Base-by-base conservation (phyloP, 225 moss, liverwort and hornwort genomes). In the Sphagnum contortum region DNA sequence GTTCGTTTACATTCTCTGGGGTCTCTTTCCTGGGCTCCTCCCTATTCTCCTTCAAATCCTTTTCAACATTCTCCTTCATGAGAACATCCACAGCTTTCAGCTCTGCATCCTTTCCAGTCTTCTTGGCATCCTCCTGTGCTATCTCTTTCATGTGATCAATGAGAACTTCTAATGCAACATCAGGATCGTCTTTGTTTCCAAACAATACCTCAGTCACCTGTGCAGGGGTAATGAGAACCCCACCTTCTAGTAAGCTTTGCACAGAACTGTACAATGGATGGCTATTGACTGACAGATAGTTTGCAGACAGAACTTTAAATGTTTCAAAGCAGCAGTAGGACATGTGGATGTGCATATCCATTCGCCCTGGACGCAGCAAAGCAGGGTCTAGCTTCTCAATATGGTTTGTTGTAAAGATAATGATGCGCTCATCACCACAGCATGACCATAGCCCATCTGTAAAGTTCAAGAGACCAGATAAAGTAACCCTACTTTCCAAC, bases 311-410 rank as follows among this genome's bases (percentile, higher is more conserved):
- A 8, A 63, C 59, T 57, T 56, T 50, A 55, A 81, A 81, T 3
- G 81, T 74, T 8, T 71, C 66, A 55, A 77, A 81, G 0, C 71
- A 71, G 66, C 77, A 74, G 71, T 74, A 81, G 48, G 74, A 62
- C 57, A 81, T 71, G 57, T 77, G 61, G 57, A 81, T 67, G 74
- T 77, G 77, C 77, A 77, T 74, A 66, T 81, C 81, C 81, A 81
- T 81, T n/a, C 81, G 57, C 5, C 81, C 81, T 4, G 77, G 64
- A n/a, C 81, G 70, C 56, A 78, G 68, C 48, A 82, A 46, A 8
- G 81, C 78, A 2, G 77, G 78, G 54, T 82, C 81, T 47, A 82
- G 44, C 70, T 82, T 82, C 12, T 82, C 69, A 3, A 53, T 45
- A 52, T 67, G 60, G 45, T 82, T 82, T 3, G 81, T 82, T 3